These are phyloP conservation scores for Pseudoneurospora amorphoporcata DNA, from an alignment of 495 filamentous ascomycete species.

Conservation along the genomic window DNA sequence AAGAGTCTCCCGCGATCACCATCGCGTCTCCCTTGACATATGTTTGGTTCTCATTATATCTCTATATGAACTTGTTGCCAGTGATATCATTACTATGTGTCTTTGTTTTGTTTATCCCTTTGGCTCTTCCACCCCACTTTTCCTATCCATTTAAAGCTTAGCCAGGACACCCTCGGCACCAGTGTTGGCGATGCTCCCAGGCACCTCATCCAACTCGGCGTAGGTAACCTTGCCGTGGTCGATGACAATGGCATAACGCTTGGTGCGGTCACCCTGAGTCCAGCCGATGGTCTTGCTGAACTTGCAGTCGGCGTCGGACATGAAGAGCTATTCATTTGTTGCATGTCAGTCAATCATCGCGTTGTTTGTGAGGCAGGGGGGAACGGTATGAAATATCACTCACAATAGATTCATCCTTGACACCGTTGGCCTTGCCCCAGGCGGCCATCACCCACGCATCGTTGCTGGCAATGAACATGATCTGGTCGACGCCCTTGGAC, in stretches of 20 bases:
- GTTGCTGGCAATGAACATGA: conserved; percentile 81
- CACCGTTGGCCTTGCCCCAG: conserved; percentile 88
- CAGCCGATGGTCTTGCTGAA: conserved; percentile 82
- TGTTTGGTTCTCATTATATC: neutral
- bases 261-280: conserved; percentile 63
- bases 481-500: conserved; percentile 75
- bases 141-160: conserved; percentile 40
- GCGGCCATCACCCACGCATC: conserved; percentile 90
- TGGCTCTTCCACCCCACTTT: neutral
- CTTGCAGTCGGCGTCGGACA: conserved; percentile 62
- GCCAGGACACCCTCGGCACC: conserved; percentile 65
- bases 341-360: neutral
- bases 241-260: conserved; percentile 74
- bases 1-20: neutral
- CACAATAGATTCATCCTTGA: conserved; percentile 72
- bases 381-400: conserved; percentile 18
- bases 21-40: neutral
- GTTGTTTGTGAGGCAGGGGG: neutral
- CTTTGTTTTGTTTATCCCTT: neutral
- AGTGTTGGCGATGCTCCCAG: conserved; percentile 59
- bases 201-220: conserved; percentile 66
- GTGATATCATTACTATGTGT: neutral
- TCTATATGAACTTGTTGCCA: neutral
- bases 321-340: conserved; percentile 57
- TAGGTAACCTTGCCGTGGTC: conserved; percentile 87